Evolutionary conservation across 2,329 filamentous ascomycete species (phyloP), one percentile per base, ranked within the genome.

Genomic region (Hirsutella rhossiliensis): DNA sequence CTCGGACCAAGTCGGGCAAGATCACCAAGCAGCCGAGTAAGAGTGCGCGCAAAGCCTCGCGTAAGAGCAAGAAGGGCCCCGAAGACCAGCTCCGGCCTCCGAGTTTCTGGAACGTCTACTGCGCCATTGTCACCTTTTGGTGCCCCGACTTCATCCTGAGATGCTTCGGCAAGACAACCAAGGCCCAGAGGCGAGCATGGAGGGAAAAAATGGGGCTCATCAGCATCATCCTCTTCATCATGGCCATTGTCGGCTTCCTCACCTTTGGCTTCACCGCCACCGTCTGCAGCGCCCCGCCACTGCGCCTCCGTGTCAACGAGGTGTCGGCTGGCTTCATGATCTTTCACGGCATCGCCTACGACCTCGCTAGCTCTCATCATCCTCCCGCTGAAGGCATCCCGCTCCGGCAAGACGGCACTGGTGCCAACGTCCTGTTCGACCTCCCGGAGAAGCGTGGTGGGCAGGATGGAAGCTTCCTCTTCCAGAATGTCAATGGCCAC

Each of bases 121-220:
- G 92, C 64, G 83, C 85, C 40, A 78, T 94, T 50, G 68, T 98
- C 52, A 98, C 92, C 0, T 96, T 97, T 57, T 97, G 92, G 89
- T 84, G 80, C 46, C 92, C 92, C 1, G 82, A 88, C 59, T 84
- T 90, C 48, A 65, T 96, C 27, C 70, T 98, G 44, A 78, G 75
- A 52, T 94, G 87, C 64, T 92, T 88, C 56, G 88, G 89, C 34
- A 94, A 85, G 72, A 79, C 80, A 8, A 75, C 85, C 39, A 92
- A 85, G 62, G 87, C 83, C 15, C 87, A 97, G 62, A 84, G 88
- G 59, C 78, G 87, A 56, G 92, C 92, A 3, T 98, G 92, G 92
- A 79, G 92, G 52, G 92, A 98, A 62, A 98, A 98, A 73, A 94
- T 98, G 72, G 92, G 92, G 3, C 68, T 98, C 46, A 86, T 96